phyloP scores from a whole-genome alignment of 352 stramenopile species.

The Pelagophyceae sp. region DNA sequence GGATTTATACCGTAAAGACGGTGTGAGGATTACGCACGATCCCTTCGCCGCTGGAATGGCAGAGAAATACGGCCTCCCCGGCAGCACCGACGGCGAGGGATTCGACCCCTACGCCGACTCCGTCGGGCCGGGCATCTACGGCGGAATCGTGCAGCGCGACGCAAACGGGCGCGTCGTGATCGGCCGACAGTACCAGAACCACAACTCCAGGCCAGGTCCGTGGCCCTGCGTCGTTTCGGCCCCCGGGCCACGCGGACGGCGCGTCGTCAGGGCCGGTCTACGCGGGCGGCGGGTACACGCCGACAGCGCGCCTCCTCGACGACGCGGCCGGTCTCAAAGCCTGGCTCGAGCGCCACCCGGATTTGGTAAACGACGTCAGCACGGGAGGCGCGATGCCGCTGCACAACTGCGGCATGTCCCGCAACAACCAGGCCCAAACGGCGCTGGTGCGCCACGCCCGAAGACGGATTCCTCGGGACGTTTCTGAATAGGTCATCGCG shows the following conservation, averaged over 20 bases:
- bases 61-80: constrained; percentile 48
- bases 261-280: too few species aligned
- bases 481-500: constrained; percentile 47
- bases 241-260: too few species aligned
- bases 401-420: constrained; percentile 50
- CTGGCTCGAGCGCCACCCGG: constrained; percentile 39
- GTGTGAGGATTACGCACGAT: constrained; percentile 47
- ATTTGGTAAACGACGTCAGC: constrained; percentile 44
- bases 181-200: constrained; percentile 52
- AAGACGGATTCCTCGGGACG: too few species aligned
- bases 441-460: too few species aligned
- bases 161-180: constrained; percentile 38
- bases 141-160: constrained; percentile 45
- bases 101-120: constrained; percentile 55
- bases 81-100: constrained; percentile 46
- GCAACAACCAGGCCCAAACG: constrained; percentile 38
- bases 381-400: constrained; percentile 48
- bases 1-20: constrained; percentile 46
- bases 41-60: constrained; percentile 47
- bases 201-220: constrained; percentile 51
- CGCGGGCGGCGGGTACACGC: constrained; percentile 45
- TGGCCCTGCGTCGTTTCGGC: too few species aligned
- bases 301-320: constrained; percentile 34
- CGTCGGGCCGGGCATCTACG: constrained; percentile 55
- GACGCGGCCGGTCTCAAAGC: neutral